A percentile compares a stretch with the other conserved stretches of the same genome.
These are phyloP conservation scores for Pyricularia grisea DNA, from an alignment of 2,329 filamentous ascomycete species.

Conservation along the genomic window DNA sequence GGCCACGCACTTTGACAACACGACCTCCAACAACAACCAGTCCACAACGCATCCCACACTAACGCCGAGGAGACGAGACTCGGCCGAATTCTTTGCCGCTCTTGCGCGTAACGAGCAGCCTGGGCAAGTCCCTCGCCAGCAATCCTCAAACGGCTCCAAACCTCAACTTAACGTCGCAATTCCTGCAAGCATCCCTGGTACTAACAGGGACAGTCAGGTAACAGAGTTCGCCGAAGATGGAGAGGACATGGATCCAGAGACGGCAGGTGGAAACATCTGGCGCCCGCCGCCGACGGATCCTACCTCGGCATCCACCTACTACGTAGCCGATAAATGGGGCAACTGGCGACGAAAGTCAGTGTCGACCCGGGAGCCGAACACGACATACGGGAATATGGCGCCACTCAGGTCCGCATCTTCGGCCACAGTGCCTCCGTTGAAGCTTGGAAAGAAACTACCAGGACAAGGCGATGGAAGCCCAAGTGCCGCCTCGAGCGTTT, in stretches of 20 bases:
- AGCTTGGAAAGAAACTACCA: constrained; percentile 12
- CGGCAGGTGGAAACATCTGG: constrained; percentile 36
- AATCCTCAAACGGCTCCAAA: constrained; percentile 16
- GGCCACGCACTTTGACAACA: background rate
- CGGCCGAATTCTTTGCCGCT: background rate
- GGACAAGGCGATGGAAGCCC: constrained; percentile 12
- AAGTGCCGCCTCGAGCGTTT: constrained; percentile 22
- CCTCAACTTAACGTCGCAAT: constrained; percentile 33
- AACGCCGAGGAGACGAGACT: background rate
- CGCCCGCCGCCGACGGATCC: constrained; percentile 36
- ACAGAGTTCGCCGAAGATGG: constrained; percentile 45
- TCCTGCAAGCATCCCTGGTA: constrained; percentile 11
- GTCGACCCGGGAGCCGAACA: background rate
- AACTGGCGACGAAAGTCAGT: constrained; percentile 32
- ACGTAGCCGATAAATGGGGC: constrained; percentile 40
- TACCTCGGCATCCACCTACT: constrained; percentile 34
- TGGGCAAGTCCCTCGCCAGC: constrained; percentile 10
- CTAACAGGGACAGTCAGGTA: constrained; percentile 30
- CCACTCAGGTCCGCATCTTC: constrained; percentile 8
- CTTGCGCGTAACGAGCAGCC: background rate
- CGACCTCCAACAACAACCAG: background rate
- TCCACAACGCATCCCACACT: background rate
- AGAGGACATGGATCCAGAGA: constrained; percentile 20
- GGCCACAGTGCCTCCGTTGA: constrained; percentile 5
- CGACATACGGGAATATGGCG: background rate